Base-by-base conservation (phyloP, 768 basidiomycete species). In the Albatrellus ellisii region DNA sequence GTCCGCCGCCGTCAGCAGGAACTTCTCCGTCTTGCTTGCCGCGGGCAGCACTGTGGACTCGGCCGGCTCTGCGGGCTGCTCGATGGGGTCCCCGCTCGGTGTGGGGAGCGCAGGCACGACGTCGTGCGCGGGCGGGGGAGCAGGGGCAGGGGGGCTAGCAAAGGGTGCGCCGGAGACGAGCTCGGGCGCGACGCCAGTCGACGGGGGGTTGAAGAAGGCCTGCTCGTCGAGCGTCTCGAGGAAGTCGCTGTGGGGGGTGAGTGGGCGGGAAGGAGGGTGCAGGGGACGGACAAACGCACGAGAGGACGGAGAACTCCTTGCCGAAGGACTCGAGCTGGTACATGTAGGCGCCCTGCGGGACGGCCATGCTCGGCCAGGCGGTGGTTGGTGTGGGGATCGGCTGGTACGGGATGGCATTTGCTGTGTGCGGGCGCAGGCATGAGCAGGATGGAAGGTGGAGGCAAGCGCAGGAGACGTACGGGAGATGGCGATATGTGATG, bases 1-100 rank as follows among this genome's bases (percentile, higher is more conserved):
- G 59, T 97, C 94, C 0, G 94, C 94, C 3, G 94, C 92, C 0
- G 88, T 92, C 18, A 97, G 66, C 46, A 95, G 67, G 62, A 92
- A 98, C 37, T 71, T 73, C 57, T 98, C 94, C 0, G 88, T 83
- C 55, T 81, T 84, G 1, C 73, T 84, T 11, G 80, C 77, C 0
- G 80, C 72, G 0, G 80, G 80, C 2, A 88, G 68, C 3, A 85
- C 70, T 12, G 62, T 55, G 4, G 73, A 66, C 0, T 66, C 61
- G 2, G 20, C 28, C n/a, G 18, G n/a, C 12, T n/a, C 24, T 26
- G 25, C 12, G n/a, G n/a, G 24, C 22, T 18, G 15, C 17, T 11
- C 12, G 28, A 14, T 17, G 12, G 6, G 26, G 20, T 41, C 26
- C 18, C n/a, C 11, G 26, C 18, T 17, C 1, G 29, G 27, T 29